A percentile compares a stretch with the other conserved stretches of the same genome.
Evolutionary conservation across 176 grass and related monocot species (phyloP).

Genomic region (Hordeum vulgare): MorexV3_pseudomolecules_assembly NC_058522.1:65354257-65354756

Average conservation of each 20-base stretch:
- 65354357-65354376: slow-evolving; percentile 66
- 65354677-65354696: slow-evolving; percentile 36
- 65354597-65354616: slow-evolving; percentile 60
- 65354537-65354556: slow-evolving; percentile 63
- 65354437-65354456: neutral
- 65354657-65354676: slow-evolving; percentile 53
- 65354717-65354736: neutral
- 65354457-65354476: slow-evolving; percentile 2
- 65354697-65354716: neutral
- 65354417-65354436: slow-evolving; percentile 21
- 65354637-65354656: slow-evolving; percentile 64
- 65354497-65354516: slow-evolving; percentile 76
- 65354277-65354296: slow-evolving; percentile 3
- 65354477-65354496: slow-evolving; percentile 7
- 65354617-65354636: slow-evolving; percentile 53
- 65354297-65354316: slow-evolving; percentile 66
- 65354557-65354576: slow-evolving; percentile 45
- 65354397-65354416: slow-evolving; percentile 99
- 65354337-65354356: slow-evolving; percentile 84
- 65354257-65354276: slow-evolving; percentile 15
- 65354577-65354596: slow-evolving; percentile 61
- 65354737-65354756: slow-evolving; percentile 10
- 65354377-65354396: slow-evolving; percentile 85
- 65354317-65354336: slow-evolving; percentile 73
- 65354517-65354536: slow-evolving; percentile 47